Evolutionary conservation across 208 protist genomes (phyloP).

Genomic region (Phytomonas sp.): DNA sequence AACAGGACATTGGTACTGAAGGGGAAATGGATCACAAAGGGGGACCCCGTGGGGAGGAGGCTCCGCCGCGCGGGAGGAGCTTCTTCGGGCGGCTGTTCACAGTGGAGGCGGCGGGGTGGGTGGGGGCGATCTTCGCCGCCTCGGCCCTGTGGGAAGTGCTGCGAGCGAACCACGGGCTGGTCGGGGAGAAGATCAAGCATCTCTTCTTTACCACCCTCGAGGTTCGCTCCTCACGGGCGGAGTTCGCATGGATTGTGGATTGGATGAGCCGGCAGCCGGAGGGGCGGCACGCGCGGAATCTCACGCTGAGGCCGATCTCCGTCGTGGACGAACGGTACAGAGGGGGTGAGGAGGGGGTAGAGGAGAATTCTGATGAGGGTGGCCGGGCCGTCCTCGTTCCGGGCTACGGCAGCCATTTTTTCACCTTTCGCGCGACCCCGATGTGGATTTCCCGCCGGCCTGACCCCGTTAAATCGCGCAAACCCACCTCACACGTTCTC

Average conservation of each 20-base stretch:
- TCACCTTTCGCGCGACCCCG: conserved; percentile 39
- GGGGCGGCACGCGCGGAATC: conserved; percentile 44
- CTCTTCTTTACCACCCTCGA: conserved; percentile 66
- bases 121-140: conserved; percentile 47
- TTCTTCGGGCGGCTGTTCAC: conserved; percentile 14
- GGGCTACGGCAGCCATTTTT: conserved; percentile 75
- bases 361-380: conserved; percentile 9
- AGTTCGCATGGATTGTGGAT: conserved; percentile 86
- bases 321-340: conserved; percentile 31
- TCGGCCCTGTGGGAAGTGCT: conserved; percentile 70
- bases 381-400: conserved; percentile 49
- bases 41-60: conserved; percentile 6
- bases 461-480: conserved; percentile 51
- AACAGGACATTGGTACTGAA: not conserved
- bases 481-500: conserved; percentile 9
- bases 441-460: conserved; percentile 64
- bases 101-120: conserved; percentile 41
- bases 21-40: not conserved
- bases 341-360: conserved; percentile 15
- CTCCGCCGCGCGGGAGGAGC: not conserved
- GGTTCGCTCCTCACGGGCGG: conserved; percentile 76
- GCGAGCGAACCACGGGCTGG: conserved; percentile 30
- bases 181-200: conserved; percentile 39
- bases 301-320: conserved; percentile 62
- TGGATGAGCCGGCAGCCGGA: conserved; percentile 79